Conservation (phyloP, 768 basidiomycete species). For the Udeniomyces megalosporus region DNA sequence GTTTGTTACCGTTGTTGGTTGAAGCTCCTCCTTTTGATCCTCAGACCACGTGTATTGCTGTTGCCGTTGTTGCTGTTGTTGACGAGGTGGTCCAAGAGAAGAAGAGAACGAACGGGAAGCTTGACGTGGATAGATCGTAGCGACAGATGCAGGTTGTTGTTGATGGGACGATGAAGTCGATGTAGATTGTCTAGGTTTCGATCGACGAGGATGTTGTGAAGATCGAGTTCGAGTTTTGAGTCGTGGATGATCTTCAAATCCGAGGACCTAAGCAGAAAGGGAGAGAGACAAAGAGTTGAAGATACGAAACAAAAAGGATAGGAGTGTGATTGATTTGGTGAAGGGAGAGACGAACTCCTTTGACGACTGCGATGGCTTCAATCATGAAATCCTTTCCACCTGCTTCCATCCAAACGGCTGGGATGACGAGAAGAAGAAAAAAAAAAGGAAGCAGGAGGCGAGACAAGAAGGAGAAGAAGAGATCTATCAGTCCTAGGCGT, state of each 20-base stretch:
- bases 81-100: neutral
- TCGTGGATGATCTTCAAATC: conserved; percentile 13
- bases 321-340: neutral
- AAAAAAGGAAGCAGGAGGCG: neutral
- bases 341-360: conserved; percentile 6
- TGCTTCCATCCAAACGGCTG: conserved; percentile 18
- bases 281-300: neutral
- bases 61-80: neutral
- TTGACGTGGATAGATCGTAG: neutral
- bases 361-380: conserved; percentile 15
- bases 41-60: neutral
- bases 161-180: neutral
- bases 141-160: neutral
- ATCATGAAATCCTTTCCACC: conserved; percentile 16
- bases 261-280: neutral
- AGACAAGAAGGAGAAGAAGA: neutral
- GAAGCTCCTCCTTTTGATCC: no score
- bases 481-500: neutral
- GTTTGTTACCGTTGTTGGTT: no score
- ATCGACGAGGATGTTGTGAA: neutral
- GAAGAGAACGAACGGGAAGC: neutral
- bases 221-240: neutral
- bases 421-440: neutral
- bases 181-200: neutral
- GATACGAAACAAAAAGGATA: neutral